Base-by-base conservation (phyloP, 2,329 filamentous ascomycete species). In the Calonectria pseudoturangicola region DNA sequence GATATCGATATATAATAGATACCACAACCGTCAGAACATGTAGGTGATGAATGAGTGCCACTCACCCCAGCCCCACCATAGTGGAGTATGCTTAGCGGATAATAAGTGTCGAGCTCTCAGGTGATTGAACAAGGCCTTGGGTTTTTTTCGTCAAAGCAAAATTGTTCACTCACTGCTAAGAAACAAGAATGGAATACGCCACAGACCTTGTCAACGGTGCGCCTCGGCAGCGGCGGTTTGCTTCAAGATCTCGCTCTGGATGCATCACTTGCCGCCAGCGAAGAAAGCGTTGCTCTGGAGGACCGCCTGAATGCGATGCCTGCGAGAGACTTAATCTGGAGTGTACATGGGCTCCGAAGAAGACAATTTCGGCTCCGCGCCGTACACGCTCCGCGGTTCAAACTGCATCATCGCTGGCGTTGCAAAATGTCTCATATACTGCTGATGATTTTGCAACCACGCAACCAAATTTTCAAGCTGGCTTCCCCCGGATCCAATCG, bases 161-260 rank as follows among this genome's bases (percentile, higher is more conserved):
- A 36, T 9, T 36, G 33, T 10, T 9, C 3, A 9, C 33, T 36
- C 9, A 9, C 2, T 8, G 43, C 43, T 13, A 43, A 10, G 18
- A 43, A 43, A 43, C 41, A 27, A 13, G 10, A 16, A 51, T 51
- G 48, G 48, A 51, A 30, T 12, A 51, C 4, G 16, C 13, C 48
- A 30, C 13, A 28, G 48, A 41, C 21, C 9, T 68, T 1, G 36
- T 45, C 43, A 45, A 27, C 45, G 66, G 66, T 15, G 56, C 10
- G 25, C 56, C 43, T 15, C 41, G 91, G 39, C 60, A 58, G 25
- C 48, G 68, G 13, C 51, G 64, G 15, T 71, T 65, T 39, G 56
- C 68, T 25, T 64, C 68, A 1, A 58, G 71, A 10, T 64, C 68
- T 13, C 33, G 63, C 8, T 21, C 27, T 18, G 73, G 73, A 16